Conservation (phyloP, 2,329 filamentous ascomycete species). For the Macroventuria anomochaeta region DNA sequence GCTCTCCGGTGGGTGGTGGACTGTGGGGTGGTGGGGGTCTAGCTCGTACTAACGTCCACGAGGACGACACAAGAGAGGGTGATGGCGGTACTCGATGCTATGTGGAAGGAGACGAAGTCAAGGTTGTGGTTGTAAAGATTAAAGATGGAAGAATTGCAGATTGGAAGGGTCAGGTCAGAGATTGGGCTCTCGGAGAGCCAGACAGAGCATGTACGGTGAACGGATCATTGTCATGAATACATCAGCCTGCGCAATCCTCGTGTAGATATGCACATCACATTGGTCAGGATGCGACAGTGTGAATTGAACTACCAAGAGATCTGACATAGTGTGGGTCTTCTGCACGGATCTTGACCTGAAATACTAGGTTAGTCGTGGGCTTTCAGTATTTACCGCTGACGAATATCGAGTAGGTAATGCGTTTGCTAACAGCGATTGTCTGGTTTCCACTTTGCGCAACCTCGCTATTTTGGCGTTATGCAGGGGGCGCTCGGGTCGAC, state of each 20-base stretch:
- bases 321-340: background rate
- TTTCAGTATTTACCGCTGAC: background rate
- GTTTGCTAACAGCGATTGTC: background rate
- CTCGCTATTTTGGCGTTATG: slow-evolving; percentile 1
- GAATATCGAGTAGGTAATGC: background rate
- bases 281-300: background rate
- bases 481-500: slow-evolving; percentile 4
- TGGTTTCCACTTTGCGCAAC: background rate
- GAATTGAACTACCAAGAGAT: background rate
- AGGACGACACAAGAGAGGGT: slow-evolving; percentile 46
- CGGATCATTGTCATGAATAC: background rate
- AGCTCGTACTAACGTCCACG: slow-evolving; percentile 50
- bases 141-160: slow-evolving; percentile 87
- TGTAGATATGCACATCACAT: background rate
- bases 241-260: background rate
- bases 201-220: background rate
- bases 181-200: slow-evolving; percentile 61
- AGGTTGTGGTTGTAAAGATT: slow-evolving; percentile 86
- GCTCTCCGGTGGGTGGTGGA: slow-evolving; percentile 46
- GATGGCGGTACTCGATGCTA: slow-evolving; percentile 67
- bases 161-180: slow-evolving; percentile 91
- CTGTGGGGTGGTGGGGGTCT: slow-evolving; percentile 60
- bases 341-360: background rate
- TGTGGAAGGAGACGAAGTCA: slow-evolving; percentile 80
- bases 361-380: background rate